Evolutionary conservation across 2,329 filamentous ascomycete species (phyloP).

Genomic region (Penicillium glabrum): DNA sequence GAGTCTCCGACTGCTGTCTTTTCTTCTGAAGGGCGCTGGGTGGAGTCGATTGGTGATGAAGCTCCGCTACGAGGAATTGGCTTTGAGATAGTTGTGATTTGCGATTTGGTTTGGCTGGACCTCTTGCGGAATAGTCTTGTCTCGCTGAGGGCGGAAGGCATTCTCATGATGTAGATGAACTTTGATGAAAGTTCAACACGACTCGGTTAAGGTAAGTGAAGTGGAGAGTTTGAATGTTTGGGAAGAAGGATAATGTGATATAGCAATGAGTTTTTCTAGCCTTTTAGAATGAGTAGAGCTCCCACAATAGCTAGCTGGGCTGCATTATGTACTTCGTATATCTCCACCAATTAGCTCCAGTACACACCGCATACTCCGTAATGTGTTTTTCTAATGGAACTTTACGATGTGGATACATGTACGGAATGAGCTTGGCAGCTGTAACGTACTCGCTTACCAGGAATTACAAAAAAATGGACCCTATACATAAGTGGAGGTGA

Average conservation of each 20-base stretch:
- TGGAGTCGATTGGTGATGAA: not conserved
- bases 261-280: no score
- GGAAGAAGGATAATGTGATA: not conserved
- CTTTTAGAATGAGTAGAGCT: no score
- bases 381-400: no score
- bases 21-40: not conserved
- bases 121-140: not conserved
- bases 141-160: not conserved
- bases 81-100: not conserved
- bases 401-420: no score
- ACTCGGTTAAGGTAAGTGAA: not conserved
- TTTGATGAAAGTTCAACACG: not conserved
- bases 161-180: not conserved
- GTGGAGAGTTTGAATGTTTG: not conserved
- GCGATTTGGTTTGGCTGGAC: not conserved
- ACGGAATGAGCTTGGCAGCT: no score
- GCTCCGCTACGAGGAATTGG: not conserved
- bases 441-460: not conserved
- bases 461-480: not conserved
- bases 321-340: no score
- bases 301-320: no score
- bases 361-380: no score
- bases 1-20: not conserved
- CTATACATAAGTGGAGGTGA: not conserved
- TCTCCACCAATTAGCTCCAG: no score